Conservation (phyloP, 768 basidiomycete species). For the Clitopilus passeckerianus region DNA sequence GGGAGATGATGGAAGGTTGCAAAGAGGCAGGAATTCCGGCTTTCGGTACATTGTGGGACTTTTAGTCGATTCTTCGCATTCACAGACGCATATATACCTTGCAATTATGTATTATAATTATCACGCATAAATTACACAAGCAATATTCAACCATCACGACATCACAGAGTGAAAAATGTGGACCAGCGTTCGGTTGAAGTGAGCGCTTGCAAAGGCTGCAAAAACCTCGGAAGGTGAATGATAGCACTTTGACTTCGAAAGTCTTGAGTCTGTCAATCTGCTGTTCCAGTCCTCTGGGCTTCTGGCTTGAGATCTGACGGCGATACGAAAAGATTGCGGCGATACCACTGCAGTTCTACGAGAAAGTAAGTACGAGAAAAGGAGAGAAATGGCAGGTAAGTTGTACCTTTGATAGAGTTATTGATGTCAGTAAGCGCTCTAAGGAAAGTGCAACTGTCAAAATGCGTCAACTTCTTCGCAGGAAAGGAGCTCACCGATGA, state of each 20-base stretch:
- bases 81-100: not conserved
- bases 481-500: conserved; percentile 48
- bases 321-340: conserved; percentile 63
- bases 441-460: not conserved
- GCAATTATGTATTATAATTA: conserved; percentile 10
- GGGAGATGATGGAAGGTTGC: conserved; percentile 80
- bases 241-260: not conserved
- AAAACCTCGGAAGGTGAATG: not conserved
- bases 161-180: not conserved
- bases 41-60: conserved; percentile 28
- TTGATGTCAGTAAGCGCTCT: conserved; percentile 84
- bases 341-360: conserved; percentile 77
- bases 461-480: not conserved
- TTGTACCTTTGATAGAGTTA: conserved; percentile 67
- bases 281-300: not conserved
- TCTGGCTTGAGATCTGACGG: conserved; percentile 9
- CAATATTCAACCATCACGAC: not conserved
- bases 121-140: conserved; percentile 1
- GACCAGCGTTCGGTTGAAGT: not conserved
- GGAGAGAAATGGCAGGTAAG: not conserved
- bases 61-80: conserved; percentile 9
- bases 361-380: not conserved
- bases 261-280: not conserved
- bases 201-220: not conserved
- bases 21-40: conserved; percentile 66